phyloP scores from a whole-genome alignment of 768 basidiomycete species.

The Lactarius deliciosus region DNA sequence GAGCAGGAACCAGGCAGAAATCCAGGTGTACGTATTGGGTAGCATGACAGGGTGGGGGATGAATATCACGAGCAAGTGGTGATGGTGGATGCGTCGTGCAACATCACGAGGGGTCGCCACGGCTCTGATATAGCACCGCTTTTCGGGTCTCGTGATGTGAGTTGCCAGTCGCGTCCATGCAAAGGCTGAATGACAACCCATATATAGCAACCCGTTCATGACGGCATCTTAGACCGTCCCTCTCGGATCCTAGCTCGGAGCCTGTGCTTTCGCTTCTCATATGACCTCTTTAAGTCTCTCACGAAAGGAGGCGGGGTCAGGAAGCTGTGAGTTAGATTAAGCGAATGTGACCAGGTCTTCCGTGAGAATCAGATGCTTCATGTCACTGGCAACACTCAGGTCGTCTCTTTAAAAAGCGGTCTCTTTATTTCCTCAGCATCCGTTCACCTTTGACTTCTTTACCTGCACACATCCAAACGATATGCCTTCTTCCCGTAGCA shows the following conservation, averaged over 20 bases:
- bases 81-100: background rate
- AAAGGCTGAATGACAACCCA: background rate
- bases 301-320: background rate
- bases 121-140: background rate
- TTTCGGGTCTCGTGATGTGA: slow-evolving; percentile 11
- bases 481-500: background rate
- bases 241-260: background rate
- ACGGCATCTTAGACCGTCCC: background rate
- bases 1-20: slow-evolving; percentile 48
- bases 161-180: background rate
- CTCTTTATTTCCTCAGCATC: background rate
- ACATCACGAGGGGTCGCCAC: background rate
- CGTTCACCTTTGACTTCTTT: background rate
- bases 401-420: background rate
- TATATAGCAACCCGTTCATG: background rate
- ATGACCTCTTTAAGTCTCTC: background rate
- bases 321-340: background rate
- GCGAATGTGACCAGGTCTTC: background rate
- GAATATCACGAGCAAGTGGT: background rate
- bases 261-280: background rate
- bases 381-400: background rate
- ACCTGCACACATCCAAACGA: background rate
- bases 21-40: slow-evolving; percentile 31
- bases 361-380: background rate
- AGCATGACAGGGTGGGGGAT: slow-evolving; percentile 29